Base-by-base conservation (phyloP, 169 alveolate species). In the Theileria orientalis region DNA sequence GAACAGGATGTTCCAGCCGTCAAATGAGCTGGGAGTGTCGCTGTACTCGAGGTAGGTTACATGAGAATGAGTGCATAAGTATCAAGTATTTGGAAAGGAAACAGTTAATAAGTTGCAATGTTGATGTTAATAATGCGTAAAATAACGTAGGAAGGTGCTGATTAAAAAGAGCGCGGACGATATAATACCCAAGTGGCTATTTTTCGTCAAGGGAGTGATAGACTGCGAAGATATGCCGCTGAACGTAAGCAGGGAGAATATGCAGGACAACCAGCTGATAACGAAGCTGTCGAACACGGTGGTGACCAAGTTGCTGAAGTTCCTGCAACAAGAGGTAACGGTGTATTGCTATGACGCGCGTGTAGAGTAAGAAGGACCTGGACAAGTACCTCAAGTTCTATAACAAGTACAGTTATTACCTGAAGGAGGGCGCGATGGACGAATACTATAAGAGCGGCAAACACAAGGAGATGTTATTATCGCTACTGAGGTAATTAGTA, bases 211-310 rank as follows among this genome's bases (percentile, higher is more conserved):
- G 85, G 99, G 99, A 8, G 98, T 97, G 35, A 96, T 97, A 11
- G 99, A 97, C 78, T 96, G 99, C 74, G 99, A 97, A 72, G 99
- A 97, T 84, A 83, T 97, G 71, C 99, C 99, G 5, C 88, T 97
- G 61, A 94, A 96, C 77, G 96, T 97, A 74, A 94, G 98, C 79
- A 85, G 99, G 61, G 99, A 97, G 77, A 92, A 89, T 62, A 95
- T 95, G 93, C 94, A 95, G 85, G 96, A 94, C 70, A 90, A 95
- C 13, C 82, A 84, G n/a, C 86, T 96, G 78, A 95, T 96, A 51
- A 90, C 83, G 60, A 96, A 94, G 84, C 93, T 97, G 27, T 92
- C 94, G 51, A 83, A 90, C 60, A 95, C 96, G 6, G 85, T 97
- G 9, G 97, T 98, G 23, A 83, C 91, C 46, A 90, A 97, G 66